Evolutionary conservation across 805 yeast species (phyloP).

Genomic region (Huiozyma naganishii): DNA sequence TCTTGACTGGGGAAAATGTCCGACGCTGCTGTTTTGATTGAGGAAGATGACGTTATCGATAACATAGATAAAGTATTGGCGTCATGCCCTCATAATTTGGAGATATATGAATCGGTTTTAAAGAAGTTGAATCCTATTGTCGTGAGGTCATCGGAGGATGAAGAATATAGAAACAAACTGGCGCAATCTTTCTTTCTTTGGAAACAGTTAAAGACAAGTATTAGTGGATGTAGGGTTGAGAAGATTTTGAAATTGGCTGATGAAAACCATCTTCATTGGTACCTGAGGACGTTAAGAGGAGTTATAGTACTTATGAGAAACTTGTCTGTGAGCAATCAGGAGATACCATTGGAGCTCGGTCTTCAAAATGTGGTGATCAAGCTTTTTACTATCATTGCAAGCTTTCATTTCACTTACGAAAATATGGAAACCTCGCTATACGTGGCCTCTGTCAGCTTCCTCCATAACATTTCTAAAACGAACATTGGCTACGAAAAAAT

Average conservation of each 20-base stretch:
- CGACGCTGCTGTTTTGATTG: neutral
- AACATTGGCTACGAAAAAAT: constrained; percentile 12
- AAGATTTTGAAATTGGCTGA: constrained; percentile 1
- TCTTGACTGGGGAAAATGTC: no score
- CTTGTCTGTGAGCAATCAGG: constrained; percentile 29
- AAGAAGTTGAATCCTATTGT: constrained; percentile 15
- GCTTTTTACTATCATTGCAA: constrained; percentile 5
- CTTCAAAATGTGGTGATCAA: constrained; percentile 11
- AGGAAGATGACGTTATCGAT: constrained; percentile 4
- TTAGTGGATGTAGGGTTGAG: constrained; percentile 7
- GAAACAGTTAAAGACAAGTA: constrained; percentile 12
- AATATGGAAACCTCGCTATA: constrained; percentile 17
- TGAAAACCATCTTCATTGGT: constrained; percentile 7
- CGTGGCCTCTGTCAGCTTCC: constrained; percentile 11
- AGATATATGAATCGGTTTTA: constrained; percentile 3
- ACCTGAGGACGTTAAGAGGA: constrained; percentile 36
- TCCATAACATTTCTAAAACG: constrained; percentile 17
- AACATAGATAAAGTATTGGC: constrained; percentile 4
- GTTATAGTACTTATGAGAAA: constrained; percentile 39
- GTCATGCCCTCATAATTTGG: constrained; percentile 4
- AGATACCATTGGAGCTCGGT: constrained; percentile 18
- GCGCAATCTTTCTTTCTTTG: constrained; percentile 21
- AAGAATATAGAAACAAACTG: constrained; percentile 15
- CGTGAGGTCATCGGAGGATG: constrained; percentile 19
- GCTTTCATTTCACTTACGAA: constrained; percentile 3